phyloP scores from a whole-genome alignment of 768 basidiomycete genomes.

The Boletus subcaerulescens region DNA sequence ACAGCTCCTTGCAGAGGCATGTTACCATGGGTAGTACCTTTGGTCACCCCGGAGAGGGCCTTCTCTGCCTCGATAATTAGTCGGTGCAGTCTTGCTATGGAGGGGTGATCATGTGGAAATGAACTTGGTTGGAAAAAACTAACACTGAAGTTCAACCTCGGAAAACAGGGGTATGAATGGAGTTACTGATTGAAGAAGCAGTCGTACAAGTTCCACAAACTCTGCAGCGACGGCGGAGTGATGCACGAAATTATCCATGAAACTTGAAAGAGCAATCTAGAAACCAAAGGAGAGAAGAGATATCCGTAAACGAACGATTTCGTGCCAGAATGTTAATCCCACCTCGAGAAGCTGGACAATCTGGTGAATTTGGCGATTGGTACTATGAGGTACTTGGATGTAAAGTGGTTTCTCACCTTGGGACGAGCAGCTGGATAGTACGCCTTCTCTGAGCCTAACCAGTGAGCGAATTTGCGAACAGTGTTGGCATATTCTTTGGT shows the following conservation, averaged over 20 bases:
- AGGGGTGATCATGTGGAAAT: background rate
- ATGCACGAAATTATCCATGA: conserved; percentile 10
- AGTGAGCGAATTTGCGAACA: conserved; percentile 39
- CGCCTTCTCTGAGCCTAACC: conserved; percentile 47
- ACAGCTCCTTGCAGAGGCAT: background rate
- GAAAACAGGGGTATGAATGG: conserved; percentile 22
- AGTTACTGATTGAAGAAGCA: conserved; percentile 18
- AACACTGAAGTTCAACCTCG: conserved; percentile 25
- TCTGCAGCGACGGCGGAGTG: background rate
- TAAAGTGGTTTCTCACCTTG: conserved; percentile 37
- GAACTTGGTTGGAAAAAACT: background rate
- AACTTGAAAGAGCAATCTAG: conserved; percentile 22
- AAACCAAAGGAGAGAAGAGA: background rate
- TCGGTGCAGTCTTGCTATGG: conserved; percentile 20
- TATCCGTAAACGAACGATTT: background rate
- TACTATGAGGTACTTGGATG: background rate
- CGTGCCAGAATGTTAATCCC: conserved; percentile 11
- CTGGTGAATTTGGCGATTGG: conserved; percentile 28
- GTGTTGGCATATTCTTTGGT: conserved; percentile 17
- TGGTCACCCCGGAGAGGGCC: background rate
- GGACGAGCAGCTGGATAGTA: conserved; percentile 51
- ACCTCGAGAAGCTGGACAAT: conserved; percentile 52
- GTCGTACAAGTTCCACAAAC: conserved; percentile 9
- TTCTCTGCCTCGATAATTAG: conserved; percentile 11
- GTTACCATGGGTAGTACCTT: background rate